Conservation (phyloP, 176 grass and related monocot genomes). For the Saccharum spontaneum region DNA sequence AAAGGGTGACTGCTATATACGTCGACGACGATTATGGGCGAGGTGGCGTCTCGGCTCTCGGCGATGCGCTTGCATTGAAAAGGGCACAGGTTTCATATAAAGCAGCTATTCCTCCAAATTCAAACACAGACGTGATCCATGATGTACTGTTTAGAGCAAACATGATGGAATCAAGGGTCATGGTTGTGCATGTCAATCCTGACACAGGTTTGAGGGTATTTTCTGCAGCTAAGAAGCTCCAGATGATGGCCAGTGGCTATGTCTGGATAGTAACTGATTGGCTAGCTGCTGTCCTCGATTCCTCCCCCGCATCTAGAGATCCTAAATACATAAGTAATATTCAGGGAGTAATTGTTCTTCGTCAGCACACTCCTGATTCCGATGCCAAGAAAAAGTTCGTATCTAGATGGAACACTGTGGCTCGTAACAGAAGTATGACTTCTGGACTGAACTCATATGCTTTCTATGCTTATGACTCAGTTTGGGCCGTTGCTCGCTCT, state of each 20-base stretch:
- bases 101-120: constrained; percentile 58
- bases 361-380: constrained; percentile 64
- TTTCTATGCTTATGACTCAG: constrained; percentile 82
- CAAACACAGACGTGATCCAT: constrained; percentile 43
- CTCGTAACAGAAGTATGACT: constrained; percentile 41
- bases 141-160: constrained; percentile 62
- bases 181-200: constrained; percentile 84
- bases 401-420: constrained; percentile 55
- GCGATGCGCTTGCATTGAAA: constrained; percentile 56
- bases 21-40: constrained; percentile 88
- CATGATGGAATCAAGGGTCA: constrained; percentile 86
- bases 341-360: constrained; percentile 76
- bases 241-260: constrained; percentile 65
- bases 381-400: constrained; percentile 58
- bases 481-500: constrained; percentile 74
- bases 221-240: constrained; percentile 54
- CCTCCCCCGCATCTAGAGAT: constrained; percentile 10
- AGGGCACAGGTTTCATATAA: constrained; percentile 73
- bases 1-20: constrained; percentile 69
- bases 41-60: constrained; percentile 55
- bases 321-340: constrained; percentile 47
- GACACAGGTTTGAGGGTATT: constrained; percentile 68
- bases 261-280: constrained; percentile 91
- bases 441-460: constrained; percentile 64
- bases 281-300: constrained; percentile 85